Base-by-base conservation (phyloP, 2,329 filamentous ascomycete genomes). In the Rhinocladiella mackenziei region DNA sequence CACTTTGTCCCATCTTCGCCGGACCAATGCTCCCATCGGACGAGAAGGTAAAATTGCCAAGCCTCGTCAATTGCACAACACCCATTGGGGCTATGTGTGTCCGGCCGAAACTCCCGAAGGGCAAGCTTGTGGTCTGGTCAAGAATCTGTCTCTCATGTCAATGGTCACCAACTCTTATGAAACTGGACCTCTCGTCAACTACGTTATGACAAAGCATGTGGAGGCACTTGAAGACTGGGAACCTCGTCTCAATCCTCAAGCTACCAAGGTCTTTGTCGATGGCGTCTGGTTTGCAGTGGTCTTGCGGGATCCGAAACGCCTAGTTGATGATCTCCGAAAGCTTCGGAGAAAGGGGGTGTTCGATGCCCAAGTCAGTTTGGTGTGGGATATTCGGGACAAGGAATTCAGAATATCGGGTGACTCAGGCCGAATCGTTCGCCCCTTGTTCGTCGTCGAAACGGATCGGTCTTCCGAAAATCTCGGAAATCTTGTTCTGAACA, bases 401-500 rank as follows among this genome's bases (percentile, higher is more conserved):
- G 92, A 98, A 65, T 96, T 98, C 77, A 94, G 94, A 69, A 91
- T 98, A 58, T 96, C 97, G 65, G 97, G 91, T 2, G 92, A 98
- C 65, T 91, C 91, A 30, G 92, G 92, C 19, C 83, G 92, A 65
- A 89, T 98, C 42, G 94, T 92, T 74, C 80, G 92, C 53, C 92
- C 92, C 0, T 72, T 97, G 4, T 97, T 94, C 63, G 89, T 94
- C 8, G 85, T 98, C 26, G 88, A 97, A 58, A 92, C 91, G 59
- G 83, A 94, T 43, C 71, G 73, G 7, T 81, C 84, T 45, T 86
- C 86, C 53, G 68, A 76, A 4, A 87, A 87, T 50, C 78, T 82
- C 61, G 89, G 88, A 40, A 81, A 81, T 19, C 72, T 98, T 29
- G 81, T 89, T 8, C 73, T 97, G 43, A 92, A 80, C 56, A 94